A percentile compares a stretch with the other conserved stretches of the same genome.
These are phyloP conservation scores for Cymbopogon flexuosus DNA, from an alignment of 202 grass and related monocot genomes.

Conservation along the genomic window DNA sequence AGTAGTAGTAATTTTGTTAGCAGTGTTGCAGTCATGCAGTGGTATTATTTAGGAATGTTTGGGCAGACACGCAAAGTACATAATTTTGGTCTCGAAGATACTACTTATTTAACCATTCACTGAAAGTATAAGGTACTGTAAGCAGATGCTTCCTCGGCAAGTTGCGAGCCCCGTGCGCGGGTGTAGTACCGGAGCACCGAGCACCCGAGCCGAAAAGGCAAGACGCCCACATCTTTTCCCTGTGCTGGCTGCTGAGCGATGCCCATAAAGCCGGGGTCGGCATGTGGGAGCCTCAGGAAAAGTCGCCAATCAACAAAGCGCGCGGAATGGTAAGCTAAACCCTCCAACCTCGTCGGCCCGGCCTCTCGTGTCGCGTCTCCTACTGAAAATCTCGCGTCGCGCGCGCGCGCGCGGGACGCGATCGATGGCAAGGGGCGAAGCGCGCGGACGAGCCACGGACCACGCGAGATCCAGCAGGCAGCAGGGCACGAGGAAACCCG, in stretches of 20 bases:
- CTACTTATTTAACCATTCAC: not conserved
- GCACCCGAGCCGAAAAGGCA: not conserved
- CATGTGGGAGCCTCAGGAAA: not conserved
- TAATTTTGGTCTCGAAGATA: not conserved
- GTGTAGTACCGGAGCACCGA: not conserved
- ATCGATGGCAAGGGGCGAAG: too few relatives aligned
- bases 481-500: not conserved
- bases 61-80: not conserved
- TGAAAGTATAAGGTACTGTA: not conserved
- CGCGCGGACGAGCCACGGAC: too few relatives aligned
- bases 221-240: not conserved
- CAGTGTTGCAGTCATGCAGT: too few relatives aligned
- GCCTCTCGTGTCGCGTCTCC: not conserved
- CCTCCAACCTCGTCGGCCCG: not conserved
- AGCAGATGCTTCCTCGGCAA: conserved; percentile 1
- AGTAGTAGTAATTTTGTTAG: too few relatives aligned
- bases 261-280: not conserved
- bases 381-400: not conserved
- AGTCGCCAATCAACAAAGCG: not conserved
- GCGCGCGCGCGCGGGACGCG: too few relatives aligned
- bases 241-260: conserved; percentile 15
- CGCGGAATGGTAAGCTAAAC: not conserved
- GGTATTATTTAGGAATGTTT: too few relatives aligned
- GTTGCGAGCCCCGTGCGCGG: not conserved
- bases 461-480: not conserved